Conservation (phyloP, 192 early-diverging fungal species). For the Mortierella hygrophila region DNA sequence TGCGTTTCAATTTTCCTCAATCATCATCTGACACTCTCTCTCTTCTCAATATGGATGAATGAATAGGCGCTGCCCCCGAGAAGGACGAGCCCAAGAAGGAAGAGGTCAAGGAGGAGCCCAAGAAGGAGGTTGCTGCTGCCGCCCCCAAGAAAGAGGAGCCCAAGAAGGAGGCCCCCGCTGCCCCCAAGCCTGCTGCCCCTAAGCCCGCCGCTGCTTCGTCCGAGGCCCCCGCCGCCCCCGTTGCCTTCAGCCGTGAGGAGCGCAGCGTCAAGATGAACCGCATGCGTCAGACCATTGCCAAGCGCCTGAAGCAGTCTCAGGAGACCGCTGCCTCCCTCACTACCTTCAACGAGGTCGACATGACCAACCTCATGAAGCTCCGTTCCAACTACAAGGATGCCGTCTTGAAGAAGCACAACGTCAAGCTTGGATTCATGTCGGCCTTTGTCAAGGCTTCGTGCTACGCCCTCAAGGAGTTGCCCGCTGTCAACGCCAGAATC, state of each 20-base stretch:
- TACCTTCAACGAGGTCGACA: conserved; percentile 99
- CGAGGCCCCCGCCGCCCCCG: conserved; percentile 58
- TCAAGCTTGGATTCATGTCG: conserved; percentile 99
- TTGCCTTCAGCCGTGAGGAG: conserved; percentile 57
- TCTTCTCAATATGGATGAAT: neutral
- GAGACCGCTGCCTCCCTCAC: conserved; percentile 96
- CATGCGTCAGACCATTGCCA: conserved; percentile 95
- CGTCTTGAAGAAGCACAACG: conserved; percentile 92
- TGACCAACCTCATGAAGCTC: conserved; percentile 94
- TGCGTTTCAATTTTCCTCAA: neutral
- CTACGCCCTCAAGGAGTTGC: conserved; percentile 88
- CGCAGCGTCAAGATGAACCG: conserved; percentile 94
- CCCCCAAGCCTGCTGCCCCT: conserved; percentile 25
- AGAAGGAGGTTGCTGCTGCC: conserved; percentile 41
- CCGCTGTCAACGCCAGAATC: conserved; percentile 95
- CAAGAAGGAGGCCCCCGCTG: conserved; percentile 52
- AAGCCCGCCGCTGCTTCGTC: conserved; percentile 50
- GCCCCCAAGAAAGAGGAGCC: conserved; percentile 49
- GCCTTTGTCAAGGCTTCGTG: conserved; percentile 95
- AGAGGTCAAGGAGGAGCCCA: conserved; percentile 58
- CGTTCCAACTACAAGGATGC: conserved; percentile 95
- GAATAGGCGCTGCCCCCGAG: conserved; percentile 55
- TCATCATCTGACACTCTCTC: neutral
- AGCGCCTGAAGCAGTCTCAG: conserved; percentile 97
- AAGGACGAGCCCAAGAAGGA: conserved; percentile 59